Evolutionary conservation across 2,329 filamentous ascomycete species (phyloP).

Genomic region (Dactylonectria macrodidyma): DNA sequence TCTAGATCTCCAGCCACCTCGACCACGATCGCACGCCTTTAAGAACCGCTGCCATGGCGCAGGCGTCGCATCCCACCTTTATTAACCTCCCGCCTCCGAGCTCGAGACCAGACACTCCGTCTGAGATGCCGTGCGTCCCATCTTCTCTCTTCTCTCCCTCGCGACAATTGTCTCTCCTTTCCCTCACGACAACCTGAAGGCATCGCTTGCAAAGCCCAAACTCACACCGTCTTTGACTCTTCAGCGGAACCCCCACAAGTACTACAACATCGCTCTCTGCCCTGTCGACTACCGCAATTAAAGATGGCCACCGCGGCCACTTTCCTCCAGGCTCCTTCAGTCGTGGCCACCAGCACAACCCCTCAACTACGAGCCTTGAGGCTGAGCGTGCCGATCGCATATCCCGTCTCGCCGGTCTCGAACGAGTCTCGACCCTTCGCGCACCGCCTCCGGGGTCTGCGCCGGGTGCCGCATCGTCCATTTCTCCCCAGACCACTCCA

Average conservation of each 20-base stretch:
- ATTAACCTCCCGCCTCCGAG: conserved; percentile 89
- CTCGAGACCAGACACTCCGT: conserved; percentile 88
- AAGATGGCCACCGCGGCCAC: conserved; percentile 93
- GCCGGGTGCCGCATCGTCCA: conserved; percentile 54
- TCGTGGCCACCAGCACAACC: conserved; percentile 72
- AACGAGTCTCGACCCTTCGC: conserved; percentile 85
- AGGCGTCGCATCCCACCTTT: conserved; percentile 72
- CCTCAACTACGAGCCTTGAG: conserved; percentile 81
- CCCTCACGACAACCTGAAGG: conserved; percentile 12
- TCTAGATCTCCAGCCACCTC: conserved; percentile 11
- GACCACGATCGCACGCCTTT: not conserved
- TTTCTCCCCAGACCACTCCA: conserved; percentile 65
- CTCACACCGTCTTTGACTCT: conserved; percentile 35
- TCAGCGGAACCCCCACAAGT: conserved; percentile 91
- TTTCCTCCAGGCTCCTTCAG: conserved; percentile 70
- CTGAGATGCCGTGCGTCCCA: conserved; percentile 85
- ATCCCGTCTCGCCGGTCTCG: conserved; percentile 92
- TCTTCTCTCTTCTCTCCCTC: not conserved
- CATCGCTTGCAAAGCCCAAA: conserved; percentile 14
- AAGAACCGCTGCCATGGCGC: conserved; percentile 52
- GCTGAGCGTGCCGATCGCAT: conserved; percentile 96
- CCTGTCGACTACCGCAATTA: conserved; percentile 94
- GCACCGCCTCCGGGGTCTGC: conserved; percentile 57
- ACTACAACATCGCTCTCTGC: conserved; percentile 92
- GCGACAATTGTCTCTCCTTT: not conserved